Evolutionary conservation across 805 yeast species (phyloP), one percentile per base, ranked within the genome.

Genomic region (Myxozyma sirexii): DNA sequence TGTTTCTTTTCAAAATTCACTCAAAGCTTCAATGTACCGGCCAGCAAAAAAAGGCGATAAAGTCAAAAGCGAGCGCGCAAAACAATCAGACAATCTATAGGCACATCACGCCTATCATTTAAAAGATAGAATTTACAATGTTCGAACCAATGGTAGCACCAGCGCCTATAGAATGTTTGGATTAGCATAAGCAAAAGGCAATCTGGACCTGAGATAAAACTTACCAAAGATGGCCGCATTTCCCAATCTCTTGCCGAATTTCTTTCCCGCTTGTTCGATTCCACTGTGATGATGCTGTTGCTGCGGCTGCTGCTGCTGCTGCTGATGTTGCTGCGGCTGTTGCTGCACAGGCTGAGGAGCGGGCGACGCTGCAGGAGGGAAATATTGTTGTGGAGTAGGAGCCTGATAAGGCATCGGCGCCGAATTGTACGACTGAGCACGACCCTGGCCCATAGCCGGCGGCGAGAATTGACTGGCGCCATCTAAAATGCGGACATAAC

Each of bases 91-190:
- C 27, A 33, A 33, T 33, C 42, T 38, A 38, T 17, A 17, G 10
- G 42, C 2, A 29, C 42, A 38, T 38, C 2, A 17, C 42, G n/a
- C n/a, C n/a, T n/a, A 38, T 15, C 5, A 29, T 12, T 42, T 75
- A 84, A 67, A 87, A 84, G 60, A 89, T 86, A 44, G 88, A 80
- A 69, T 87, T 84, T 42, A 92, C 89, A 53, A 93, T 68, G 69
- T 88, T 90, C 46, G 89, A 81, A 70, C 98, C 98, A 56, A 92
- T 79, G 1, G 97, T 86, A 41, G 97, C 96, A 78, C 98, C 98
- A 8, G 96, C 97, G 74, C 97, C 57, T 51, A 17, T 12, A 24
- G 1, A 3, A 37, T 3, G 4, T 24, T 37, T 15, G 33, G 13
- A 15, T 15, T 19, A n/a, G n/a, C n/a, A n/a, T n/a, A n/a, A n/a